Conservation (phyloP, 169 alveolate species). For the Plasmodium coatneyi region DNA sequence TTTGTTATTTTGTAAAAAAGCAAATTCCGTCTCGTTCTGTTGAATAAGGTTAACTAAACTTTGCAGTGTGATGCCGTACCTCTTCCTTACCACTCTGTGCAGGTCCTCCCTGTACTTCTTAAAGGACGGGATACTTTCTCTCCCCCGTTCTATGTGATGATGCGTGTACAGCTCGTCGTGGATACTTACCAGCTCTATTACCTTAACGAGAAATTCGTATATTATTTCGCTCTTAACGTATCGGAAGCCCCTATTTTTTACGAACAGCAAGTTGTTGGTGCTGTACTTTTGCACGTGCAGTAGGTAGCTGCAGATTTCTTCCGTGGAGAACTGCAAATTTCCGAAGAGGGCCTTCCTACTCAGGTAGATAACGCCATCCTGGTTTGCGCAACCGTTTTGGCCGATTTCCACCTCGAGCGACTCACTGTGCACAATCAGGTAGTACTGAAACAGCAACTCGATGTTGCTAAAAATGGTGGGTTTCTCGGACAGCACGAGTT, state of each 20-base stretch:
- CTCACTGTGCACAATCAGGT: slow-evolving; percentile 40
- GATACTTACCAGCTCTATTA: slow-evolving; percentile 55
- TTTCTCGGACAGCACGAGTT: slow-evolving; percentile 40
- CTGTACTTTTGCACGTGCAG: slow-evolving; percentile 70
- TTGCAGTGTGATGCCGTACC: slow-evolving; percentile 29
- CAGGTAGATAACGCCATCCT: slow-evolving; percentile 51
- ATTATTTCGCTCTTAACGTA: slow-evolving; percentile 62
- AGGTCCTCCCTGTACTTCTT: slow-evolving; percentile 24
- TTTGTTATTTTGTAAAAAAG: slow-evolving; percentile 37
- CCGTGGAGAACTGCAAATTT: slow-evolving; percentile 63
- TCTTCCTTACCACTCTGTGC: slow-evolving; percentile 42
- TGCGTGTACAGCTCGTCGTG: slow-evolving; percentile 52
- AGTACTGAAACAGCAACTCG: slow-evolving; percentile 44
- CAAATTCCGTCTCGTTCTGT: slow-evolving; percentile 44
- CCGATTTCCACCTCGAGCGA: neutral
- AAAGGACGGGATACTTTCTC: neutral
- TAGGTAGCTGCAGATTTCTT: slow-evolving; percentile 65
- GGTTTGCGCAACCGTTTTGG: neutral
- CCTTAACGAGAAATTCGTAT: slow-evolving; percentile 49
- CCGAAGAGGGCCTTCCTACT: slow-evolving; percentile 59
- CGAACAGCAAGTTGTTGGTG: slow-evolving; percentile 38
- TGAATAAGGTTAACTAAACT: slow-evolving; percentile 27
- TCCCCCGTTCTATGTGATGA: slow-evolving; percentile 14
- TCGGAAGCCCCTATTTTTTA: slow-evolving; percentile 59
- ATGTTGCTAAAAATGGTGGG: slow-evolving; percentile 60